Conservation (phyloP, 108 stramenopile genomes). For the Thalassiosira profunda region DNA sequence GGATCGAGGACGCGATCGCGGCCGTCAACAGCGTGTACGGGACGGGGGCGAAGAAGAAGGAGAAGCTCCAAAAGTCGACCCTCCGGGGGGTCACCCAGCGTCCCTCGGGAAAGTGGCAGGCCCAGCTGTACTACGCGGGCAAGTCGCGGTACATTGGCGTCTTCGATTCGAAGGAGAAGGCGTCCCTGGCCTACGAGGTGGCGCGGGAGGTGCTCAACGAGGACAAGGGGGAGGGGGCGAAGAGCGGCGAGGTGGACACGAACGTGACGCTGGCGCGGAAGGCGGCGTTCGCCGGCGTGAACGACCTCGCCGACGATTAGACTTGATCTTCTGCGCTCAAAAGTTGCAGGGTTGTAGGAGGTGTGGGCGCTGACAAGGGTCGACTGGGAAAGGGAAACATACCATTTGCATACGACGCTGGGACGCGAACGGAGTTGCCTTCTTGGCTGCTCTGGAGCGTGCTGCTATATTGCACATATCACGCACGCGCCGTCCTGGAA, state of each 20-base stretch:
- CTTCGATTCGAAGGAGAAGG: conserved; percentile 66
- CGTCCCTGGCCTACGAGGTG: conserved; percentile 68
- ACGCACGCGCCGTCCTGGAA: too few species aligned
- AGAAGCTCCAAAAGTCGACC: conserved; percentile 68
- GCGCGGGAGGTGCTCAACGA: conserved; percentile 64
- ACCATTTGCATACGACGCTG: too few species aligned
- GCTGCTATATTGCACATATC: too few species aligned
- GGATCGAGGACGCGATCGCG: conserved; percentile 30
- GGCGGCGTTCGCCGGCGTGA: conserved; percentile 89
- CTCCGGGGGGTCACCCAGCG: conserved; percentile 63
- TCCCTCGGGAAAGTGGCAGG: conserved; percentile 73
- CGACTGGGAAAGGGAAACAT: too few species aligned
- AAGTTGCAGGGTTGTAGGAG: too few species aligned
- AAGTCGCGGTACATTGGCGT: conserved; percentile 78
- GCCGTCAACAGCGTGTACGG: conserved; percentile 32
- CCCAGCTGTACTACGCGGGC: conserved; percentile 77
- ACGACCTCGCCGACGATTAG: too few species aligned
- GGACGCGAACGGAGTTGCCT: too few species aligned
- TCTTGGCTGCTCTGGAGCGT: too few species aligned
- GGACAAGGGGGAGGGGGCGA: conserved; percentile 36
- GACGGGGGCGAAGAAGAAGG: conserved; percentile 66
- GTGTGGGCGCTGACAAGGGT: too few species aligned
- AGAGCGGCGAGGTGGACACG: conserved; percentile 65
- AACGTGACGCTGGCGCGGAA: conserved; percentile 80
- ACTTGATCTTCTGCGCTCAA: too few species aligned